Evolutionary conservation across 345 rosid genomes (phyloP).

Genomic region (Aquilaria sinensis): DNA sequence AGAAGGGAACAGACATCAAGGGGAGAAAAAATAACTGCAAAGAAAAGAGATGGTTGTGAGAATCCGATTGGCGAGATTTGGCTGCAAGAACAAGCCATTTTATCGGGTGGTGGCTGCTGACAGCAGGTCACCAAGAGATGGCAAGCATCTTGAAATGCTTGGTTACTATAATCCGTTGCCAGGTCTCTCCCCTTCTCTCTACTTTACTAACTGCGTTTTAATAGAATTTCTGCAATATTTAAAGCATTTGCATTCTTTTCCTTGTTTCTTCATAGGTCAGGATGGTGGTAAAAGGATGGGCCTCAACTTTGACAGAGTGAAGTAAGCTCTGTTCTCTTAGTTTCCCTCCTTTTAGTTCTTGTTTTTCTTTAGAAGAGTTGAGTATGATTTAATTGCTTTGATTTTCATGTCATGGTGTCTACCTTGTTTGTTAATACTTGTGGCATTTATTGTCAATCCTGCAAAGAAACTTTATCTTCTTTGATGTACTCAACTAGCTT

Average conservation of each 20-base stretch:
- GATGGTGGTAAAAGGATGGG: constrained; percentile 97
- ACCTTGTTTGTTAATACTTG: neutral
- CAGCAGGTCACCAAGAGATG: constrained; percentile 82
- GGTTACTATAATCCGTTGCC: constrained; percentile 81
- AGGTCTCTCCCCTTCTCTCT: constrained; percentile 24
- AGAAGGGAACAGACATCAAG: no score
- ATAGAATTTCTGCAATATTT: neutral
- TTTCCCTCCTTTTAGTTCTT: neutral
- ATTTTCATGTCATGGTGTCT: neutral
- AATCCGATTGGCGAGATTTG: constrained; percentile 66
- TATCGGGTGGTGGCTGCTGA: constrained; percentile 75
- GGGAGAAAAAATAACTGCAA: no score
- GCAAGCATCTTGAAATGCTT: constrained; percentile 75
- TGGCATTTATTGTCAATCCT: no score
- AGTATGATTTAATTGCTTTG: no score
- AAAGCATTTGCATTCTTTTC: constrained; percentile 11
- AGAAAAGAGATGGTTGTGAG: constrained; percentile 53
- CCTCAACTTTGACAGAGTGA: constrained; percentile 77
- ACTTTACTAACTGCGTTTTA: neutral
- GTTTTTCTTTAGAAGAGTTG: no score
- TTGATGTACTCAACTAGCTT: neutral
- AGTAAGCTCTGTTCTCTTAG: constrained; percentile 40
- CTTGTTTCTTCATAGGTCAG: constrained; percentile 47
- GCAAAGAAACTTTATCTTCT: no score
- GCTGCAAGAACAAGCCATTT: constrained; percentile 71